Evolutionary conservation across 1,139 yeast species (phyloP).

Genomic region (Debaryomycetaceae sp.): DNA sequence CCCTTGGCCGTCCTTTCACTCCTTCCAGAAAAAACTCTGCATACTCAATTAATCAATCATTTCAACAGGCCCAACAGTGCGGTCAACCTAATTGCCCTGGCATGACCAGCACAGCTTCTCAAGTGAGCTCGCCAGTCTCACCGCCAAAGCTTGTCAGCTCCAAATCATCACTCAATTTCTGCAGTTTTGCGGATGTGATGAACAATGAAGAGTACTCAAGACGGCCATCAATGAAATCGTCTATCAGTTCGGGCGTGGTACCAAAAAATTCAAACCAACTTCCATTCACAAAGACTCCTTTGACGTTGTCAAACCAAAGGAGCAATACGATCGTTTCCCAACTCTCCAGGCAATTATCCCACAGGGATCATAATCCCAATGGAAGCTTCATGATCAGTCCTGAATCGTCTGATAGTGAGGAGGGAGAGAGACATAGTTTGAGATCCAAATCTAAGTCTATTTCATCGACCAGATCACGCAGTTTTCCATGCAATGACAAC

Average conservation of each 20-base stretch:
- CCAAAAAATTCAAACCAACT: constrained; percentile 14
- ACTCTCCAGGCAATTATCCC: constrained; percentile 16
- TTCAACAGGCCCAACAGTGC: constrained; percentile 7
- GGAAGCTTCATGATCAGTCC: constrained; percentile 26
- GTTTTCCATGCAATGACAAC: constrained; percentile 8
- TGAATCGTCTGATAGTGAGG: constrained; percentile 28
- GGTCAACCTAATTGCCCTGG: neutral
- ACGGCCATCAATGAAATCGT: constrained; percentile 48
- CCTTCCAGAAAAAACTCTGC: constrained; percentile 43
- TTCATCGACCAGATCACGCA: constrained; percentile 6
- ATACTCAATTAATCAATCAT: constrained; percentile 27
- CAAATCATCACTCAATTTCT: constrained; percentile 61
- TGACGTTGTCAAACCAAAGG: constrained; percentile 11
- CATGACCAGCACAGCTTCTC: constrained; percentile 5
- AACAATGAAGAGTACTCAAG: constrained; percentile 58
- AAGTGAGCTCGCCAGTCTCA: constrained; percentile 20
- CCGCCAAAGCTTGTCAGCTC: constrained; percentile 40
- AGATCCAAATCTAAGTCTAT: constrained; percentile 8
- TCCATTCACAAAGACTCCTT: constrained; percentile 2
- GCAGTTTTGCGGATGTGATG: constrained; percentile 78
- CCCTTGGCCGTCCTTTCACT: constrained; percentile 46
- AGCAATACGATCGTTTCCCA: constrained; percentile 12
- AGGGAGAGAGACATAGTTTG: constrained; percentile 7
- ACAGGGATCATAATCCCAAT: constrained; percentile 6
- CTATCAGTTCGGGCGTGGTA: constrained; percentile 19